Percentiles rank a stretch among this genome's conserved stretches.
Evolutionary conservation across 78 protist genomes (phyloP).

Genomic region (Dictyostelium firmibasis): DNA sequence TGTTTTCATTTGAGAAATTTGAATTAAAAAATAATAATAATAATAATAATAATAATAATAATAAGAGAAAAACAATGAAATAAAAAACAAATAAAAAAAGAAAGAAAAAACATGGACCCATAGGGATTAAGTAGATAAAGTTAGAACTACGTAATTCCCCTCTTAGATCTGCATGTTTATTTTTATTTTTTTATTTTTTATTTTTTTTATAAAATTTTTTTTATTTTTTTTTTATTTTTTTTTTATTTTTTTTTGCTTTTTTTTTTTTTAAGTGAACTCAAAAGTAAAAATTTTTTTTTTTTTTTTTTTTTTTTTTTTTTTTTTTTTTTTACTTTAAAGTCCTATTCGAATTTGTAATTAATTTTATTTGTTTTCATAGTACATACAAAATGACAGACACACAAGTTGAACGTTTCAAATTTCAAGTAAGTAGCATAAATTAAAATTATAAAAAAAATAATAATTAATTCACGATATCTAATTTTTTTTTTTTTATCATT

Average conservation of each 20-base stretch:
- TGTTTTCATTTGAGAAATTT: too few species aligned
- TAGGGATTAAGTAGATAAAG: too few species aligned
- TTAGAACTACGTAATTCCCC: background rate
- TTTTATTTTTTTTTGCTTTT: too few species aligned
- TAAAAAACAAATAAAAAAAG: too few species aligned
- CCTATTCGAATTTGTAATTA: background rate
- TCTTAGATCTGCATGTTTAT: background rate
- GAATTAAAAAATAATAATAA: too few species aligned
- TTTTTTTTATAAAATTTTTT: too few species aligned
- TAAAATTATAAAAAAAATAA: background rate
- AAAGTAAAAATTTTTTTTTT: too few species aligned
- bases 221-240: too few species aligned
- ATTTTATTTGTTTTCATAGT: background rate
- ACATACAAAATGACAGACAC: background rate
- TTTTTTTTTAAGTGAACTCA: background rate
- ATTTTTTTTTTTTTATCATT: constrained; percentile 32
- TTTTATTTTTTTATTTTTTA: too few species aligned
- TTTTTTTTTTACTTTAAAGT: background rate
- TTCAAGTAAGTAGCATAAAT: constrained; percentile 22
- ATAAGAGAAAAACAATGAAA: too few species aligned
- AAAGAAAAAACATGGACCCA: too few species aligned
- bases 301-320: background rate
- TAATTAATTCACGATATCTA: background rate
- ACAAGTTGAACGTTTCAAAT: constrained; percentile 27
- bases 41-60: too few species aligned